Evolutionary conservation across 306 rosid species (phyloP).

Genomic region (Boehmeria nivea): DNA sequence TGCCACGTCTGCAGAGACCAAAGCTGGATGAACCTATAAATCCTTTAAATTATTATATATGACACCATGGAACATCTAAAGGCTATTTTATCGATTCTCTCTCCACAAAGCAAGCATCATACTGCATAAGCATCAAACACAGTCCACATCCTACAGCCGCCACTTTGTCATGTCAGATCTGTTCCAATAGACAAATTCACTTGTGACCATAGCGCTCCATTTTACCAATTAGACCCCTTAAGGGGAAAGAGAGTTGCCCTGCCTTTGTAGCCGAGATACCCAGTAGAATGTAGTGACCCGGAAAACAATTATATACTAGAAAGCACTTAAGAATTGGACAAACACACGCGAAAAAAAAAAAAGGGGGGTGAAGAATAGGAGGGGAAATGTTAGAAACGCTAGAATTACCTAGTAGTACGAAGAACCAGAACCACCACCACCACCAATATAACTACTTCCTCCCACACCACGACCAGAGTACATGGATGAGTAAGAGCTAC

Average conservation of each 20-base stretch:
- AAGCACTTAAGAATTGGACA: not conserved
- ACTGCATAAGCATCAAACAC: slow-evolving; percentile 45
- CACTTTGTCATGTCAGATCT: slow-evolving; percentile 55
- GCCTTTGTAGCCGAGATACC: slow-evolving; percentile 29
- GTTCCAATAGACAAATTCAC: slow-evolving; percentile 73
- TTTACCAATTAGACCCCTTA: slow-evolving; percentile 47
- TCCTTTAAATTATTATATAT: slow-evolving; percentile 14
- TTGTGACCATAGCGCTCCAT: slow-evolving; percentile 51
- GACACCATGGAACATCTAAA: slow-evolving; percentile 13
- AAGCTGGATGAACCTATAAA: slow-evolving; percentile 33
- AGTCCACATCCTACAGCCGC: slow-evolving; percentile 66
- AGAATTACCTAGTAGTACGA: slow-evolving; percentile 77
- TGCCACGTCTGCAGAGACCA: slow-evolving; percentile 22
- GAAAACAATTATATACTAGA: not conserved
- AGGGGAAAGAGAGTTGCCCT: slow-evolving; percentile 37
- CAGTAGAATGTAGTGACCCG: slow-evolving; percentile 14
- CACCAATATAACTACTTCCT: slow-evolving; percentile 73
- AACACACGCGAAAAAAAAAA: not conserved
- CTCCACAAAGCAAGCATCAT: slow-evolving; percentile 48
- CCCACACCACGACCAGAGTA: slow-evolving; percentile 68
- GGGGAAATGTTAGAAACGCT: too few relatives aligned
- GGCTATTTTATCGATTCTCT: slow-evolving; percentile 32
- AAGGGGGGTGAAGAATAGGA: too few relatives aligned
- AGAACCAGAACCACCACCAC: slow-evolving; percentile 73
- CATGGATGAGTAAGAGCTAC: slow-evolving; percentile 69